These are phyloP conservation scores for Tetracladium setigerum DNA, from an alignment of 495 filamentous ascomycete genomes.

Conservation along the genomic window DNA sequence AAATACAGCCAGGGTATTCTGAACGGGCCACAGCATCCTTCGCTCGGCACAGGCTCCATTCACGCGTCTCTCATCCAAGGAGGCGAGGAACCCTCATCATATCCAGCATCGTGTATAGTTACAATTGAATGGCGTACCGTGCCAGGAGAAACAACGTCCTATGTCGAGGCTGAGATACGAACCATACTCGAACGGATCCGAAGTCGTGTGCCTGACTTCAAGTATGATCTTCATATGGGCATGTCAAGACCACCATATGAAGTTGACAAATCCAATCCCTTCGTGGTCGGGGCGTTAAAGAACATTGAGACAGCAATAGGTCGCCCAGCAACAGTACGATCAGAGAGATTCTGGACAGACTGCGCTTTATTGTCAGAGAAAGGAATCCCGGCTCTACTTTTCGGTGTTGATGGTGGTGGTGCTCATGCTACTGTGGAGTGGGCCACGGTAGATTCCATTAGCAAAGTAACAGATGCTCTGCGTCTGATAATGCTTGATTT, in stretches of 20 bases:
- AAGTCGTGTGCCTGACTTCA: constrained; percentile 10
- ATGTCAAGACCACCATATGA: constrained; percentile 15
- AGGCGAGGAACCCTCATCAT: constrained; percentile 40
- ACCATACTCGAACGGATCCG: constrained; percentile 2
- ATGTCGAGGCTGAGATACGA: constrained; percentile 23
- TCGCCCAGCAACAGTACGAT: background rate
- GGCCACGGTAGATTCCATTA: constrained; percentile 28
- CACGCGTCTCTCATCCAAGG: constrained; percentile 39
- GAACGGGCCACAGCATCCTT: constrained; percentile 19
- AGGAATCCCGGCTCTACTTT: constrained; percentile 35
- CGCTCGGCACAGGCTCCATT: constrained; percentile 25
- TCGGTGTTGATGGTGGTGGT: constrained; percentile 33
- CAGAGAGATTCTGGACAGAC: background rate
- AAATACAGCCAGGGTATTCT: constrained; percentile 27
- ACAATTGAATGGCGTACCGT: constrained; percentile 39
- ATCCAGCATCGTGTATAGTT: constrained; percentile 34
- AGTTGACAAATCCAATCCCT: constrained; percentile 22
- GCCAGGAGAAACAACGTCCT: constrained; percentile 26
- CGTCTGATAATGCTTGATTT: background rate
- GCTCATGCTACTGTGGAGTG: constrained; percentile 40
- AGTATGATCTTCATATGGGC: constrained; percentile 11
- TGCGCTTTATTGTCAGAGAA: constrained; percentile 8
- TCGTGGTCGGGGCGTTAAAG: constrained; percentile 4
- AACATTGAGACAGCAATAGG: background rate
- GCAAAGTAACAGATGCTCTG: constrained; percentile 11